Base-by-base conservation (phyloP, 1,284 basidiomycete genomes). In the Rhodotorula sp. region DNA sequence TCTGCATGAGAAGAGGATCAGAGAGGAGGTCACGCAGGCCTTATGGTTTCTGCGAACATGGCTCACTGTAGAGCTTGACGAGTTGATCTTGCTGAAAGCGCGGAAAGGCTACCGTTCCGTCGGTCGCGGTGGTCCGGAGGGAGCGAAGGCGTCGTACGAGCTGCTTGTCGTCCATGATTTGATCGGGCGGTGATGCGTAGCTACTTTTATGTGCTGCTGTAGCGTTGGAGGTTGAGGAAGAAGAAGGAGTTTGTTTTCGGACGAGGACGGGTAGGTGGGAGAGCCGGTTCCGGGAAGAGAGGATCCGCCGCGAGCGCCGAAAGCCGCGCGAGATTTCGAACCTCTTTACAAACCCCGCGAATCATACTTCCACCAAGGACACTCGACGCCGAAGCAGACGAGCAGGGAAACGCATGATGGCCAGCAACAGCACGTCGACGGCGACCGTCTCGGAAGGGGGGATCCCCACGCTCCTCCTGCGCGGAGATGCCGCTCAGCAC, bases 21-120 rank as follows among this genome's bases (percentile, higher is more conserved):
- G 37, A 7, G 12, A 33, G 4, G 12, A 24, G 5, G 7, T 6
- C 1, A 10, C 26, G 14, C 14, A 30, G 24, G n/a, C 6, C 6
- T 6, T 6, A 26, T 26, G 53, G 29, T 12, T 17, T n/a, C n/a
- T 4, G 15, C 44, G n/a, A 10, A 58, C 26, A 57, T 29, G 20
- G 55, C 66, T 48, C 24, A 67, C 66, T 51, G 46, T 49, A 58
- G 22, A 67, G 60, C 30, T 37, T 48, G 44, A 53, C 42, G 54
- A 67, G 60, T 44, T 67, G 66, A 7, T 56, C 60, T n/a, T 67
- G 54, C 7, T 26, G 44, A 60, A 62, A 67, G 6, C 66, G 59
- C 22, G 55, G 55, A 46, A 49, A 62, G 24, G n/a, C 44, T 18
- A 48, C 30, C 7, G 53, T 45, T 2, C 60, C 66, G 33, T 62